Percentiles rank a stretch among this genome's conserved stretches.
These are phyloP conservation scores for Massarina eburnea DNA, from an alignment of 2,329 filamentous ascomycete genomes.

Conservation along the genomic window DNA sequence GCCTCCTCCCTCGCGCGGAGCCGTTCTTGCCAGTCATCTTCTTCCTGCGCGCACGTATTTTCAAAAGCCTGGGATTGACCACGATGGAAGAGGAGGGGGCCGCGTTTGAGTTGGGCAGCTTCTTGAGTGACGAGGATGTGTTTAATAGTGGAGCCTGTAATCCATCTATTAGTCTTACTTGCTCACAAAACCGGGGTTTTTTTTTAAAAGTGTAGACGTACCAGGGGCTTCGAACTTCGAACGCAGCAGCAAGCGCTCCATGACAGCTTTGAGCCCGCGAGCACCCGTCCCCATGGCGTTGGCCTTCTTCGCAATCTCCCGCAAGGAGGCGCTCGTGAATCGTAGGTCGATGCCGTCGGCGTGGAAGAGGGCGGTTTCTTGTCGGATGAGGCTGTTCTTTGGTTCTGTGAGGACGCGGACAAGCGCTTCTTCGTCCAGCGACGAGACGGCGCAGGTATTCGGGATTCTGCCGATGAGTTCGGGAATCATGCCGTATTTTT, in stretches of 20 bases:
- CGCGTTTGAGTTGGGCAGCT: conserved; percentile 46
- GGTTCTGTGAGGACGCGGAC: conserved; percentile 91
- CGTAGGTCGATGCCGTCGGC: conserved; percentile 75
- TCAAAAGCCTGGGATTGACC: conserved; percentile 46
- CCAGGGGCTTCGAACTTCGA: conserved; percentile 53
- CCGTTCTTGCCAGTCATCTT: conserved; percentile 50
- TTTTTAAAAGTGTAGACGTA: conserved; percentile 17
- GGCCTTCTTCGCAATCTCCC: conserved; percentile 75
- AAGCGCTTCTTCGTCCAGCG: conserved; percentile 68
- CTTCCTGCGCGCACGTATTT: conserved; percentile 45
- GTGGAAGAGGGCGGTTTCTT: conserved; percentile 86
- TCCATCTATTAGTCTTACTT: conserved; percentile 6
- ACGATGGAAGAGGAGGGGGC: conserved; percentile 48
- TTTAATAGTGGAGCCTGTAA: conserved; percentile 36
- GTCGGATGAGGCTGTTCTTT: conserved; percentile 80
- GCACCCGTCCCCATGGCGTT: conserved; percentile 71
- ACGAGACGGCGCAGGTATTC: conserved; percentile 81
- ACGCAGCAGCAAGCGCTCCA: conserved; percentile 49
- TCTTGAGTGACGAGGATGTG: conserved; percentile 51
- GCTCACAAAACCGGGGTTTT: too few species aligned
- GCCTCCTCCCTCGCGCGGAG: conserved; percentile 32
- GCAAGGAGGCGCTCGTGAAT: conserved; percentile 81
- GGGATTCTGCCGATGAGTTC: conserved; percentile 96
- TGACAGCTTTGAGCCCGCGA: conserved; percentile 50
- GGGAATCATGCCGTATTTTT: conserved; percentile 87